These are phyloP conservation scores for Parascedosporium putredinis DNA, from an alignment of 2,329 filamentous ascomycete genomes.

Conservation along the genomic window DNA sequence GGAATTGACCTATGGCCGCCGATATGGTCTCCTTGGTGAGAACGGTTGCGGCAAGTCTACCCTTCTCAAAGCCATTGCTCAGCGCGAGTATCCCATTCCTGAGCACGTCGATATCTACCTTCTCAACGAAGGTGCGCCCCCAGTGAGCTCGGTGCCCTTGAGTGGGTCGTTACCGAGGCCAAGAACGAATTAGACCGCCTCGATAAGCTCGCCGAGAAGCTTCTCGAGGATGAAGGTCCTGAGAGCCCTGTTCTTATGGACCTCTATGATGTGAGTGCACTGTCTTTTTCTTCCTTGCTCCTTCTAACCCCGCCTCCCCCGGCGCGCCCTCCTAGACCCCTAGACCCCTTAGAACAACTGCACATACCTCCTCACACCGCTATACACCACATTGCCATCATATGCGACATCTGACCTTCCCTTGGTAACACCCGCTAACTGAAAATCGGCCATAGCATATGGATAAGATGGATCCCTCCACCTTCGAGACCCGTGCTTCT, in stretches of 20 bases:
- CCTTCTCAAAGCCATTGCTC: slow-evolving; percentile 87
- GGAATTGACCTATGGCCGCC: slow-evolving; percentile 83
- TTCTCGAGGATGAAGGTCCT: slow-evolving; percentile 84
- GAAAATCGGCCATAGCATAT: too few species aligned
- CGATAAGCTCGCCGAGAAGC: slow-evolving; percentile 78
- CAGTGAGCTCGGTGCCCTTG: slow-evolving; percentile 78
- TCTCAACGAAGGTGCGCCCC: slow-evolving; percentile 90
- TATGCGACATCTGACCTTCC: too few species aligned
- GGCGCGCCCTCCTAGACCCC: too few species aligned
- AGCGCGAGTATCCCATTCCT: slow-evolving; percentile 90
- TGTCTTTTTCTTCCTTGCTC: background rate
- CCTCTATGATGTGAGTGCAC: slow-evolving; percentile 72
- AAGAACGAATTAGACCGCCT: slow-evolving; percentile 85
- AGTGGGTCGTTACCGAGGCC: slow-evolving; percentile 95
- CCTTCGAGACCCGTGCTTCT: slow-evolving; percentile 89
- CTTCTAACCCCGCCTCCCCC: too few species aligned
- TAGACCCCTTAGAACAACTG: too few species aligned
- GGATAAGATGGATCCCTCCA: slow-evolving; percentile 97
- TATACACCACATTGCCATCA: too few species aligned
- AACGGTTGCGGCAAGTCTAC: slow-evolving; percentile 99
- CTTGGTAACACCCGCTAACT: too few species aligned
- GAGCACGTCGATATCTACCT: slow-evolving; percentile 98
- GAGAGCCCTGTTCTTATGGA: slow-evolving; percentile 86
- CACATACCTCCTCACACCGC: too few species aligned
- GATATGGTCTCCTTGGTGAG: slow-evolving; percentile 92